Percentiles rank a stretch among this genome's conserved stretches.
These are phyloP conservation scores for Daldinia caldariorum DNA, from an alignment of 495 filamentous ascomycete species.

Conservation along the genomic window DNA sequence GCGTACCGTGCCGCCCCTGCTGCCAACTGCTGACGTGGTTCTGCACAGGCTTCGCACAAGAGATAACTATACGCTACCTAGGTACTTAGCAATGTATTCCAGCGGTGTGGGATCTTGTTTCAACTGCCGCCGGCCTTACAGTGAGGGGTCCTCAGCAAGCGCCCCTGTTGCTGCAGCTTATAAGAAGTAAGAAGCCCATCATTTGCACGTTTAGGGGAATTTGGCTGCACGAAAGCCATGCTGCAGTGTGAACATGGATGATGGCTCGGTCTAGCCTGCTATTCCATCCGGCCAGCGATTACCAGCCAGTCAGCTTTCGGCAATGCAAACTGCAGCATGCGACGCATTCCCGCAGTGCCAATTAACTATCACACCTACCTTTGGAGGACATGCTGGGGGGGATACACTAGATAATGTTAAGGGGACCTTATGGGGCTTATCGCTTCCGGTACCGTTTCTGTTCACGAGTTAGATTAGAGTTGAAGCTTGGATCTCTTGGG, in stretches of 20 bases:
- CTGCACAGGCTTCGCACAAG: conserved; percentile 23
- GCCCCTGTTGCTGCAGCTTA: conserved; percentile 34
- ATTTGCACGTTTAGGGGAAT: conserved; percentile 39
- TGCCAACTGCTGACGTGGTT: conserved; percentile 41
- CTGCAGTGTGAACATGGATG: conserved; percentile 39
- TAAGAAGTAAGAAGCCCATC: conserved; percentile 26
- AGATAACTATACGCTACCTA: conserved; percentile 22
- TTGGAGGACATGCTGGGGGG: not conserved
- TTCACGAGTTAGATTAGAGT: conserved; percentile 27
- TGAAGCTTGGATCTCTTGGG: conserved; percentile 35
- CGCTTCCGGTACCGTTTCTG: conserved; percentile 18
- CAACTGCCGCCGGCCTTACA: conserved; percentile 44
- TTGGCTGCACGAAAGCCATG: conserved; percentile 41
- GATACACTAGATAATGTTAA: not conserved
- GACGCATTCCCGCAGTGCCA: conserved; percentile 34
- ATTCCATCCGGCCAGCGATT: not conserved
- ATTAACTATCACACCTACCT: conserved; percentile 19
- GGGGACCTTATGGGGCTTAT: conserved; percentile 2
- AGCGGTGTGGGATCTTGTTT: conserved; percentile 46
- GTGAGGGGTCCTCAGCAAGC: conserved; percentile 32
- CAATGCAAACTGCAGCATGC: conserved; percentile 43
- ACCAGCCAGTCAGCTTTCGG: conserved; percentile 39
- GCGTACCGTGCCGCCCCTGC: conserved; percentile 37
- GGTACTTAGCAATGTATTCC: conserved; percentile 34
- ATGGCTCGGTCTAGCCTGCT: not conserved